Conservation (phyloP, 2,329 filamentous ascomycete species). For the Pyrenophora tritici-repentis region DNA sequence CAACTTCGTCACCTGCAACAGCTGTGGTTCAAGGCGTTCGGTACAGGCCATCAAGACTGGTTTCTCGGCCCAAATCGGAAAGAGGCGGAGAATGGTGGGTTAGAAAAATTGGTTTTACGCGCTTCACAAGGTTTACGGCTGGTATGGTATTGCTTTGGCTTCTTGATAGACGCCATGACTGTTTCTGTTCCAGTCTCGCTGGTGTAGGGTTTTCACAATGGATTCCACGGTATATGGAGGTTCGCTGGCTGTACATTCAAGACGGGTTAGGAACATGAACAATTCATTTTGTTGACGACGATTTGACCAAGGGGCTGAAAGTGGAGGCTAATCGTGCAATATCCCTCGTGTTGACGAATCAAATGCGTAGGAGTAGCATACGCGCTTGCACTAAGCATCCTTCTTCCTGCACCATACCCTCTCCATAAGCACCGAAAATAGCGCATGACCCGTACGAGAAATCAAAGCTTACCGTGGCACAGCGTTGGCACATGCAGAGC, state of each 20-base stretch:
- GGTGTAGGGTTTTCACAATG: not conserved
- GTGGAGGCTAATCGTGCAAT: not conserved
- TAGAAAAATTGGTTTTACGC: conserved; percentile 54
- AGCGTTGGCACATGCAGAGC: conserved; percentile 17
- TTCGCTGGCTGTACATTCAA: conserved; percentile 2
- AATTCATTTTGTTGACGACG: not conserved
- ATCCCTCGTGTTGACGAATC: conserved; percentile 15
- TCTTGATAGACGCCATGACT: conserved; percentile 7
- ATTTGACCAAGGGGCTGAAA: not conserved
- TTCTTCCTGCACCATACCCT: not conserved
- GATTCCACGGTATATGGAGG: conserved; percentile 1
- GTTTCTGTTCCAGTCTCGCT: not conserved
- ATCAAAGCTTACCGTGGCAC: conserved; percentile 14
- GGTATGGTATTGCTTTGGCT: conserved; percentile 25
- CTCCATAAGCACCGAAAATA: not conserved
- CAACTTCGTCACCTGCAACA: conserved; percentile 97
- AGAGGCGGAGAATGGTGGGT: conserved; percentile 92
- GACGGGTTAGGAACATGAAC: conserved; percentile 1
- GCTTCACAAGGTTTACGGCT: conserved; percentile 25
- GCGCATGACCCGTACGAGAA: conserved; percentile 1
- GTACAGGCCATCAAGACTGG: conserved; percentile 99
- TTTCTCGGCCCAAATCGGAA: conserved; percentile 99
- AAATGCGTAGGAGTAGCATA: conserved; percentile 3
- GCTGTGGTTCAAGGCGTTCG: conserved; percentile 69
- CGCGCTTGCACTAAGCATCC: not conserved